phyloP scores from a whole-genome alignment of 768 basidiomycete species.

The Lactarius evosmus region DNA sequence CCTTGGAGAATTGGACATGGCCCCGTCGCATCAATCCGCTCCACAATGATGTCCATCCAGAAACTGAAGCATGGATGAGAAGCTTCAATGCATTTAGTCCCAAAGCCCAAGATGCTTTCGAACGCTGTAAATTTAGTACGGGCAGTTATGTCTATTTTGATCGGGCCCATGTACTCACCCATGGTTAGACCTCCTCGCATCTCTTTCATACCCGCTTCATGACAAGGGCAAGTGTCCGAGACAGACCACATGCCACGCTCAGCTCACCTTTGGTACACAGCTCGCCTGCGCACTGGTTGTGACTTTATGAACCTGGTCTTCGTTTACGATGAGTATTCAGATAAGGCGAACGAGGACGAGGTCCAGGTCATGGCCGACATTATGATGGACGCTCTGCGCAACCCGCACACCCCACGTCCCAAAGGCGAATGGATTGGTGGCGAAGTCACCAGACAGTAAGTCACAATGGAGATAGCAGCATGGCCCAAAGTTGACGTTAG shows the following conservation, averaged over 20 bases:
- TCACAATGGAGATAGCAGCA: background rate
- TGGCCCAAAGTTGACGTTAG: background rate
- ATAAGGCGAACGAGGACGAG: background rate
- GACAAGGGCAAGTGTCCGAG: conserved; percentile 3
- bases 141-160: background rate
- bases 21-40: conserved; percentile 23
- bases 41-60: conserved; percentile 18
- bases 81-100: conserved; percentile 20
- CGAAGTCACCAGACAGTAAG: conserved; percentile 24
- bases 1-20: conserved; percentile 25
- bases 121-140: conserved; percentile 27
- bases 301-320: conserved; percentile 10
- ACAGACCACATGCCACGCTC: background rate
- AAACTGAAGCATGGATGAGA: conserved; percentile 16
- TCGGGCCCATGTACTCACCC: background rate
- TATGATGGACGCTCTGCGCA: conserved; percentile 22
- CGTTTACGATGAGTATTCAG: conserved; percentile 26
- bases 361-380: conserved; percentile 13
- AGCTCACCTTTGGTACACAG: background rate
- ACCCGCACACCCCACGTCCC: conserved; percentile 24
- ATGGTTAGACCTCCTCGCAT: conserved; percentile 25
- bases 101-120: conserved; percentile 16
- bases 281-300: conserved; percentile 23
- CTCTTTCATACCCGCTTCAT: conserved; percentile 23
- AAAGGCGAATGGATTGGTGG: conserved; percentile 15